Evolutionary conservation across 768 basidiomycete genomes (phyloP).

Genomic region (Scleroderma bovista): DNA sequence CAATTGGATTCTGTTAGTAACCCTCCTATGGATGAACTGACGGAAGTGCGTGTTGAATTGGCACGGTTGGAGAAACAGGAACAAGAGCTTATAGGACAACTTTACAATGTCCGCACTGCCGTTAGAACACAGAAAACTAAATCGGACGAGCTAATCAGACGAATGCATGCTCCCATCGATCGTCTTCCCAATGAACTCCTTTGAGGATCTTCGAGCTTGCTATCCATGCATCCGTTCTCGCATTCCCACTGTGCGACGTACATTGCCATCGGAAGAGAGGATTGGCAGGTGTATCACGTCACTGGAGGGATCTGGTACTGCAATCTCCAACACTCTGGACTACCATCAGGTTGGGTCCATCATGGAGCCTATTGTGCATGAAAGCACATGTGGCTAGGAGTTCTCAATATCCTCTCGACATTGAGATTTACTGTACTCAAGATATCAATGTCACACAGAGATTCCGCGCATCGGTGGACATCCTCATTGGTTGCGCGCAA

Average conservation of each 20-base stretch:
- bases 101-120: neutral
- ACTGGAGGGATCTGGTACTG: neutral
- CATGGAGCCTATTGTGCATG: neutral
- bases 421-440: neutral
- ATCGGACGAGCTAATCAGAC: neutral
- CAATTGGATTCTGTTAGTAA: too few relatives aligned
- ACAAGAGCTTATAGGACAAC: neutral
- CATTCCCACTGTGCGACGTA: neutral
- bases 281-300: neutral
- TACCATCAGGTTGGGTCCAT: neutral
- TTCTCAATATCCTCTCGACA: neutral
- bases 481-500: neutral
- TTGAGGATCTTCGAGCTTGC: neutral
- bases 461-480: neutral
- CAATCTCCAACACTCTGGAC: neutral
- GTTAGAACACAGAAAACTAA: neutral
- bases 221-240: neutral
- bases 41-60: neutral
- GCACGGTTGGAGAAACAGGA: neutral
- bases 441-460: neutral
- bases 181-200: neutral
- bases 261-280: neutral
- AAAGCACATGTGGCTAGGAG: neutral
- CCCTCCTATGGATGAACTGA: too few relatives aligned
- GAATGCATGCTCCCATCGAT: neutral